Conservation (phyloP, 2,329 filamentous ascomycete species). For the Botryotinia calthae region DNA sequence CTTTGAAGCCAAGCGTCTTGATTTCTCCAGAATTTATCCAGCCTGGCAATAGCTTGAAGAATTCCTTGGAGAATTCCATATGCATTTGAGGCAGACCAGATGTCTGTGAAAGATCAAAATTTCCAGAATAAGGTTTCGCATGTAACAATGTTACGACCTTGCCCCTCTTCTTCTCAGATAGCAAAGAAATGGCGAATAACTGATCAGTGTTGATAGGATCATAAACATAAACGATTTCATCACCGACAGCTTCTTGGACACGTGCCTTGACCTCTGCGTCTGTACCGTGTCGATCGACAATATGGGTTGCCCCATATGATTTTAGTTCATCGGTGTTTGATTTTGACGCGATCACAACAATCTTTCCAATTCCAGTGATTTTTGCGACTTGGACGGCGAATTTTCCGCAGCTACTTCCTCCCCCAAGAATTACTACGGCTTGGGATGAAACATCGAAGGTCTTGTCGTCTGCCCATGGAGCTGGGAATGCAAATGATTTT, state of each 20-base stretch:
- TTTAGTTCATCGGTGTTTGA: conserved; percentile 37
- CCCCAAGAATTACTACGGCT: conserved; percentile 39
- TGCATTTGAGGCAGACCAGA: neutral
- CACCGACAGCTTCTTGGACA: conserved; percentile 8
- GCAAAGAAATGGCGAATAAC: conserved; percentile 7
- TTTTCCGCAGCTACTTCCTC: conserved; percentile 39
- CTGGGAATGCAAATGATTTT: conserved; percentile 1
- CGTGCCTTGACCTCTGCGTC: conserved; percentile 11
- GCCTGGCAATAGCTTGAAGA: conserved; percentile 2
- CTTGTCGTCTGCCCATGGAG: neutral
- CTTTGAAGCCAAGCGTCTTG: conserved; percentile 13
- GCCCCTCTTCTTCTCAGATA: conserved; percentile 19
- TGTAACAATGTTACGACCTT: conserved; percentile 6
- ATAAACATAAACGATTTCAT: conserved; percentile 14
- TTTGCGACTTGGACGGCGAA: conserved; percentile 39
- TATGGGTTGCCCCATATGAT: conserved; percentile 42
- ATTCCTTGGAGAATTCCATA: neutral
- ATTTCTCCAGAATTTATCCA: conserved; percentile 14
- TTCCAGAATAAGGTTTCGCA: neutral
- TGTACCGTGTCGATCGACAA: conserved; percentile 39
- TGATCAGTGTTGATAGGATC: conserved; percentile 20
- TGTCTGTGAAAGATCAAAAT: conserved; percentile 8
- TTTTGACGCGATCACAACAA: conserved; percentile 41
- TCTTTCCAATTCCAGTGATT: conserved; percentile 40
- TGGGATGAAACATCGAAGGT: conserved; percentile 11